phyloP scores from a whole-genome alignment of 2,329 filamentous ascomycete genomes.

The Epichloe sibirici region DNA sequence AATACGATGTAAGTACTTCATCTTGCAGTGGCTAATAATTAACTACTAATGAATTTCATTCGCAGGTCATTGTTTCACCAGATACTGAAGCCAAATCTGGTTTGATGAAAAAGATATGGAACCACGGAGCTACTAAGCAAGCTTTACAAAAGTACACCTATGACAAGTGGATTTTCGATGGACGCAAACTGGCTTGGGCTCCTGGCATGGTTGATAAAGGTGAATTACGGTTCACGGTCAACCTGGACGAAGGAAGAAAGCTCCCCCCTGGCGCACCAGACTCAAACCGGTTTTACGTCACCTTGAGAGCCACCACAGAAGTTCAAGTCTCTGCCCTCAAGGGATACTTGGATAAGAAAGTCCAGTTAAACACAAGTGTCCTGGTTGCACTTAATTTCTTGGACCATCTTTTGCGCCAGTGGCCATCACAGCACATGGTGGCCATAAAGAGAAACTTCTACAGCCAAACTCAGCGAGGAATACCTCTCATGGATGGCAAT shows the following conservation, averaged over 20 bases:
- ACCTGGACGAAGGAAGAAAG: slow-evolving; percentile 58
- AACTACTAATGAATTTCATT: background rate
- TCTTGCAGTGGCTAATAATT: background rate
- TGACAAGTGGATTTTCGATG: slow-evolving; percentile 61
- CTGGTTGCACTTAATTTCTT: slow-evolving; percentile 80
- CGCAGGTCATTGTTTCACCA: slow-evolving; percentile 52
- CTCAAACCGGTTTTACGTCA: slow-evolving; percentile 44
- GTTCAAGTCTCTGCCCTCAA: slow-evolving; percentile 57
- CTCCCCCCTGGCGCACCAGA: slow-evolving; percentile 20
- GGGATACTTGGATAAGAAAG: slow-evolving; percentile 50
- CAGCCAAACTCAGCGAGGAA: slow-evolving; percentile 34
- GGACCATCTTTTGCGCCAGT: slow-evolving; percentile 76
- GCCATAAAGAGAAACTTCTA: slow-evolving; percentile 80
- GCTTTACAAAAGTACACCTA: slow-evolving; percentile 35
- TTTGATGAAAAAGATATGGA: slow-evolving; percentile 67
- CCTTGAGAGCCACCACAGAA: slow-evolving; percentile 50
- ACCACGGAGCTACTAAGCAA: slow-evolving; percentile 45
- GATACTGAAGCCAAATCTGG: slow-evolving; percentile 48
- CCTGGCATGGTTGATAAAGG: slow-evolving; percentile 28
- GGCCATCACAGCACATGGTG: slow-evolving; percentile 54
- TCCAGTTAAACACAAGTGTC: slow-evolving; percentile 51
- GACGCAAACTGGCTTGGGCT: slow-evolving; percentile 73
- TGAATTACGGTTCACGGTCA: slow-evolving; percentile 47
- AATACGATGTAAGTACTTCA: slow-evolving; percentile 64
- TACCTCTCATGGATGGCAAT: slow-evolving; percentile 41